Conservation (phyloP, 805 yeast genomes). For the Torulaspora maleeae region DNA sequence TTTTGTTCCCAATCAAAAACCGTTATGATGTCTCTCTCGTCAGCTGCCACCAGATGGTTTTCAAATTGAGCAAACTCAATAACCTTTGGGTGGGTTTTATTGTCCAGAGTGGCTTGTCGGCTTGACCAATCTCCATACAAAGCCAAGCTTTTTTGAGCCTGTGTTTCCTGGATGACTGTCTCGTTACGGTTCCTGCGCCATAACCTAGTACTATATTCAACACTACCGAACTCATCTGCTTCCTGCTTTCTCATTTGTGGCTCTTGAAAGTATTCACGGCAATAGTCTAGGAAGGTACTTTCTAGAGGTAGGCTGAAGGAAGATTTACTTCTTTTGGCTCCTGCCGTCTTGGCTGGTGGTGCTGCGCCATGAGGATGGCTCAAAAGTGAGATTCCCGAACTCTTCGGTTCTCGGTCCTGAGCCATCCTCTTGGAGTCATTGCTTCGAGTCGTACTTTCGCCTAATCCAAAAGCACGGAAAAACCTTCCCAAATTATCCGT, state of each 20-base stretch:
- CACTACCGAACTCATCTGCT: constrained; percentile 87
- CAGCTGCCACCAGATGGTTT: constrained; percentile 69
- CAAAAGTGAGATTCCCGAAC: constrained; percentile 23
- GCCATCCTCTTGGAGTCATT: constrained; percentile 21
- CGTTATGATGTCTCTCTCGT: constrained; percentile 75
- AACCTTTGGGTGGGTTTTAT: constrained; percentile 73
- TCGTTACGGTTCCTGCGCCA: constrained; percentile 94
- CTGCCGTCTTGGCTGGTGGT: constrained; percentile 54
- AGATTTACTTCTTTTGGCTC: constrained; percentile 38
- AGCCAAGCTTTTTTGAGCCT: constrained; percentile 80
- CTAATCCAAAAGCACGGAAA: constrained; percentile 29
- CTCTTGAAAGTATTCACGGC: constrained; percentile 88
- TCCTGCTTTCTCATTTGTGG: constrained; percentile 88
- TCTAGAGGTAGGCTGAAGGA: constrained; percentile 45
- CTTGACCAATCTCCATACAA: constrained; percentile 82
- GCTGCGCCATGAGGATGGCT: constrained; percentile 40
- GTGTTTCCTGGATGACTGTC: constrained; percentile 78
- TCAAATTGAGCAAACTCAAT: constrained; percentile 88
- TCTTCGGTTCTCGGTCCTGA: constrained; percentile 23
- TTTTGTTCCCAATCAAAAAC: constrained; percentile 83
- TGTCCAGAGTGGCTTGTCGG: constrained; percentile 53
- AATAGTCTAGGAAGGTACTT: constrained; percentile 66
- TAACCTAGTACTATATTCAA: constrained; percentile 69
- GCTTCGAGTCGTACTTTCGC: constrained; percentile 15
- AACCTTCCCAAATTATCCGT: constrained; percentile 28